Evolutionary conservation across 164 flowering plant genomes (phyloP), one percentile per base, ranked within the genome.

Genomic region (Macadamia tetraphylla): DNA sequence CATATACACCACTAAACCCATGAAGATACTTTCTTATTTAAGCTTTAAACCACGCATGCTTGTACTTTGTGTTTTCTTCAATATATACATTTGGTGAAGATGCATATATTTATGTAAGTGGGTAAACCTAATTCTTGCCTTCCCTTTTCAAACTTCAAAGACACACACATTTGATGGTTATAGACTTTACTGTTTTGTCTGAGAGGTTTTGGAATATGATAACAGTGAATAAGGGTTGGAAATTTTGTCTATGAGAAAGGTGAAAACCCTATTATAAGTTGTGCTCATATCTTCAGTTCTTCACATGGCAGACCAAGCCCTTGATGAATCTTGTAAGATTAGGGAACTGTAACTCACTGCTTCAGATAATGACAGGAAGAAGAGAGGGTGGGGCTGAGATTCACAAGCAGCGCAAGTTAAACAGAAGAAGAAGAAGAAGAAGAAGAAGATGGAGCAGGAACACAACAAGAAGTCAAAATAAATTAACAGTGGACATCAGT

Each of bases 291-390:
- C 23, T 23, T 29, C 67, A 58, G 52, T 52, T 65, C 44, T 65
- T 52, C 67, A 65, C 67, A 65, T 52, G 57, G 58, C 30, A 51
- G 59, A 69, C 7, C 52, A 40, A 53, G 18, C 48, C 60, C 23
- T 43, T 53, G 32, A 52, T 69, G 66, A 46, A 53, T 62, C 53
- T 18, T 53, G 52, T 23, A 60, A 8, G 60, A 29, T 58, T 69
- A 53, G 61, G 61, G 29, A 55, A 69, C 60, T 62, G 51, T 29
- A 62, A 10, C 61, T 63, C 35, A 69, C 70, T 68, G 65, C 60
- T 68, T 6, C 44, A 51, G 65, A 68, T 29, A 68, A 46, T 40
- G 64, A 46, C 58, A 52, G 13, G 51, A 9, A 65, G n/a, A 17
- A 29, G 17, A 17, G 31, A 29, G 48, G 55, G 48, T n/a, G 10